phyloP scores from a whole-genome alignment of 2,329 filamentous ascomycete species.

The Aspergillus sp. region DNA sequence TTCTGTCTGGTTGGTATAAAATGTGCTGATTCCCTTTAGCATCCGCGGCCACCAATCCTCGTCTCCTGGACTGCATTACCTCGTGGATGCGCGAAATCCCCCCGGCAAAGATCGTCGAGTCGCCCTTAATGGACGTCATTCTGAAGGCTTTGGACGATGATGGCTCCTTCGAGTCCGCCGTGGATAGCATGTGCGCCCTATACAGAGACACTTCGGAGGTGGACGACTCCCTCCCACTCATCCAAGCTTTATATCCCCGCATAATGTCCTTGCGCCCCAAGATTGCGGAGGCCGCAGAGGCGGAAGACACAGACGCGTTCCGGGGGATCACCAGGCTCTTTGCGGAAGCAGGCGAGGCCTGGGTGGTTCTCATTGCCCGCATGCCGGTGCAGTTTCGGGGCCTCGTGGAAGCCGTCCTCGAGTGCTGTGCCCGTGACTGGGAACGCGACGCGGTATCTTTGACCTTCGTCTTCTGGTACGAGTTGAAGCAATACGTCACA shows the following conservation, averaged over 20 bases:
- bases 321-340: conserved; percentile 89
- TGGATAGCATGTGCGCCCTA: conserved; percentile 89
- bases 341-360: conserved; percentile 87
- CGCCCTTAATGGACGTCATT: conserved; percentile 77
- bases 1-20: background rate
- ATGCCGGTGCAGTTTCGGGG: conserved; percentile 77
- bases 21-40: conserved; percentile 48
- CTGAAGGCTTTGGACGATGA: conserved; percentile 75
- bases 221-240: conserved; percentile 80
- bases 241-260: conserved; percentile 78
- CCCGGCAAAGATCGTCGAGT: conserved; percentile 76
- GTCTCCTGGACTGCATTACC: conserved; percentile 90
- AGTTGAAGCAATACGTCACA: conserved; percentile 93
- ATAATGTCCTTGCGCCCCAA: conserved; percentile 74
- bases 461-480: conserved; percentile 98
- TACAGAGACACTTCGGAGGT: conserved; percentile 91
- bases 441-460: conserved; percentile 89
- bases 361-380: conserved; percentile 87
- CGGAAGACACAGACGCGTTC: conserved; percentile 81
- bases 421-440: conserved; percentile 82
- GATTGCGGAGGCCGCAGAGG: conserved; percentile 70
- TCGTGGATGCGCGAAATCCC: conserved; percentile 96
- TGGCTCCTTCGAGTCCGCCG: conserved; percentile 77
- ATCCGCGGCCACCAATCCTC: conserved; percentile 78
- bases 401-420: conserved; percentile 86